phyloP scores from a whole-genome alignment of 108 stramenopile genomes.

The Cyclotella sp. region DNA sequence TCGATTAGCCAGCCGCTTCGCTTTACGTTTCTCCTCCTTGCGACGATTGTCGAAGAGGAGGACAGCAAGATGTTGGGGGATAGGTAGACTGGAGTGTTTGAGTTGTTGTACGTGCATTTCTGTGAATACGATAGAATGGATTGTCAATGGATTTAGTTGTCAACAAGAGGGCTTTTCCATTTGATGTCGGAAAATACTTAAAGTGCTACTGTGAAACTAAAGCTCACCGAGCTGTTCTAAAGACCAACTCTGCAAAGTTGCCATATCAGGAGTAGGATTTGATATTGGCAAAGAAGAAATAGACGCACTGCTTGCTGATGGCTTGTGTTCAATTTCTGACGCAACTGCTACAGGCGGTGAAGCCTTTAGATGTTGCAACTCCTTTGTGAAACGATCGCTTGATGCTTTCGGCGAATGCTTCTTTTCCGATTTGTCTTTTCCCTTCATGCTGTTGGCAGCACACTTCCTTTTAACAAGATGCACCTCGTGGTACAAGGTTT shows the following conservation, averaged over 20 bases:
- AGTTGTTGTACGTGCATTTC: slow-evolving; percentile 9
- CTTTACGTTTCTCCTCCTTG: background rate
- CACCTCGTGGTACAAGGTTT: no score
- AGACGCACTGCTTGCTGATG: background rate
- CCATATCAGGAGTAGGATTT: background rate
- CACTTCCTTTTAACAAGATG: no score
- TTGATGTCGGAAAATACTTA: background rate
- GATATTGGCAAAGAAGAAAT: background rate
- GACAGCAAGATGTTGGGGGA: background rate
- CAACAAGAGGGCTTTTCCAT: background rate
- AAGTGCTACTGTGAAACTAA: background rate
- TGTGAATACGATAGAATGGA: background rate
- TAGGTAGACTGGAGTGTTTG: background rate
- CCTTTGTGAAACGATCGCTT: background rate
- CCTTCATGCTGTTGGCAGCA: no score
- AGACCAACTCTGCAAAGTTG: background rate
- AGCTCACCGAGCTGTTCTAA: background rate
- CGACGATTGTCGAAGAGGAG: slow-evolving; percentile 3
- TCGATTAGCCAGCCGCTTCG: background rate
- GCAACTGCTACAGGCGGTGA: background rate
- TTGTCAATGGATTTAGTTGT: background rate
- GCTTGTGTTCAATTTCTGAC: background rate
- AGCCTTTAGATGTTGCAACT: background rate
- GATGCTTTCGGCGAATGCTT: no score
- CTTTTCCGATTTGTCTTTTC: no score